Conservation (phyloP, 2,329 filamentous ascomycete genomes). For the Scedosporium boydii region DNA sequence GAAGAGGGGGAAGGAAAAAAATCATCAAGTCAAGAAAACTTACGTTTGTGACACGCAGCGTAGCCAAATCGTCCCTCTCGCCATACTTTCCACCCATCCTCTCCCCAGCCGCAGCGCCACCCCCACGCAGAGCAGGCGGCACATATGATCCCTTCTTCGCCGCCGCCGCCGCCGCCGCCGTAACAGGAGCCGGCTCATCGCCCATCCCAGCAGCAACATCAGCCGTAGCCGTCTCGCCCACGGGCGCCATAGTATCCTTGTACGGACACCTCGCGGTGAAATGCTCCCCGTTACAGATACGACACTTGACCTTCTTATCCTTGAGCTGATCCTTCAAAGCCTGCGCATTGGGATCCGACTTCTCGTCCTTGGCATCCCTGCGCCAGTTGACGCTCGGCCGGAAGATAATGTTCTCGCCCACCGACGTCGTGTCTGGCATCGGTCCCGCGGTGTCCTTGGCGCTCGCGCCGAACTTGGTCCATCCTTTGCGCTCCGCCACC, state of each 20-base stretch:
- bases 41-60: slow-evolving; percentile 94
- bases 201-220: slow-evolving; percentile 47
- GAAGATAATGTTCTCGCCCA: slow-evolving; percentile 98
- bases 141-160: slow-evolving; percentile 78
- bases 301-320: slow-evolving; percentile 99
- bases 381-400: slow-evolving; percentile 89
- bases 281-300: slow-evolving; percentile 98
- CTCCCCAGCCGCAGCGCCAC: slow-evolving; percentile 56
- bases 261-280: slow-evolving; percentile 98
- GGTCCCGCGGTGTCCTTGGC: slow-evolving; percentile 78
- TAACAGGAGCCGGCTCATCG: slow-evolving; percentile 35
- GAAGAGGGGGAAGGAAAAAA: not conserved
- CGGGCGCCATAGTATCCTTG: slow-evolving; percentile 97
- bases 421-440: slow-evolving; percentile 78
- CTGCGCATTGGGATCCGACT: slow-evolving; percentile 63
- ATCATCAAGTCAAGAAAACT: slow-evolving; percentile 26
- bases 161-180: slow-evolving; percentile 50
- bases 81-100: slow-evolving; percentile 82
- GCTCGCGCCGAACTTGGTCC: slow-evolving; percentile 86
- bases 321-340: slow-evolving; percentile 75
- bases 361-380: slow-evolving; percentile 74
- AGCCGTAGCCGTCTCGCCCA: slow-evolving; percentile 48
- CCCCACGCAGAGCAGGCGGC: slow-evolving; percentile 81
- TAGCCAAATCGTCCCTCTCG: slow-evolving; percentile 93
- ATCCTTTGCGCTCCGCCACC: slow-evolving; percentile 87